These are phyloP conservation scores for Cercophora sp. DNA, from an alignment of 495 filamentous ascomycete species.

Conservation along the genomic window DNA sequence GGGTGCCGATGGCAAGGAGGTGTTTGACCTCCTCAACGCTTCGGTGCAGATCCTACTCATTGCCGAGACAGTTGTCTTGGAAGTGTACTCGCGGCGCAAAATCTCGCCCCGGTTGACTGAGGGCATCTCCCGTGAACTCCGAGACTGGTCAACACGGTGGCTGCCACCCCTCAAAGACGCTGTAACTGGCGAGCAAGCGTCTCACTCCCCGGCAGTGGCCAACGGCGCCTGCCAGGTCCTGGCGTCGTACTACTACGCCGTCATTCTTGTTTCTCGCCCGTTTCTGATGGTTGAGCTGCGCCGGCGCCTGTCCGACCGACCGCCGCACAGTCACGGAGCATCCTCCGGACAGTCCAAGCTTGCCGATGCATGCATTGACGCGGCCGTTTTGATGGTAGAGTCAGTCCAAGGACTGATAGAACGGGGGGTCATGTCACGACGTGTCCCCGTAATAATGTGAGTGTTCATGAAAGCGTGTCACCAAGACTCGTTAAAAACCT, in stretches of 20 bases:
- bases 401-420: slow-evolving; percentile 32
- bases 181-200: slow-evolving; percentile 15
- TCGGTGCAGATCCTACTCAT: slow-evolving; percentile 41
- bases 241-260: slow-evolving; percentile 43
- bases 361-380: slow-evolving; percentile 46
- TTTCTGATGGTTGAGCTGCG: slow-evolving; percentile 47
- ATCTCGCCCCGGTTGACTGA: slow-evolving; percentile 44
- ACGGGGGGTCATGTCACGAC: slow-evolving; percentile 26
- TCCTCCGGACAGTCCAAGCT: slow-evolving; percentile 35
- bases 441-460: slow-evolving; percentile 42
- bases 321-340: background rate
- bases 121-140: slow-evolving; percentile 41
- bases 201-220: slow-evolving; percentile 14
- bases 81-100: slow-evolving; percentile 43
- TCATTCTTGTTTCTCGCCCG: slow-evolving; percentile 43
- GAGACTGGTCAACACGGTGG: slow-evolving; percentile 43
- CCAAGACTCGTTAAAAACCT: too few species aligned
- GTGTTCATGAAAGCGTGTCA: too few species aligned
- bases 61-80: slow-evolving; percentile 37
- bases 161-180: slow-evolving; percentile 31
- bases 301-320: slow-evolving; percentile 31
- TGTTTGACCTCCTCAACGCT: slow-evolving; percentile 40
- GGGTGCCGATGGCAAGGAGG: slow-evolving; percentile 28
- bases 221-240: slow-evolving; percentile 42
- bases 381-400: slow-evolving; percentile 43